phyloP scores from a whole-genome alignment of 257 asterid genomes.

The Solanum medicagineum region DNA sequence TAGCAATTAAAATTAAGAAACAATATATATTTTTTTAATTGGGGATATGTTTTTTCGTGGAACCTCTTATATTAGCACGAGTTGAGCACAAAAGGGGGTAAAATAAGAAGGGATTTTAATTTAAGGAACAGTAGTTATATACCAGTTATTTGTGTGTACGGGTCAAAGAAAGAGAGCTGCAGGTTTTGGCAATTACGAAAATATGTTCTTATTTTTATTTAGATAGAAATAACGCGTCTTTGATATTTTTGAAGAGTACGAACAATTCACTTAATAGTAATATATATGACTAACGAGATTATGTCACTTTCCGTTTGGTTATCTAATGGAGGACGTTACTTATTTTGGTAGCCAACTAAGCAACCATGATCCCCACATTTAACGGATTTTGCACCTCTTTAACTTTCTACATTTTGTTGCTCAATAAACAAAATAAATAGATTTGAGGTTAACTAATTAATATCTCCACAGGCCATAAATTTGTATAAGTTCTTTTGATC shows the following conservation, averaged over 20 bases:
- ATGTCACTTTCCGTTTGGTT: background rate
- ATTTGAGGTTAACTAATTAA: background rate
- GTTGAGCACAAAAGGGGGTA: background rate
- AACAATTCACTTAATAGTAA: background rate
- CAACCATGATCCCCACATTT: background rate
- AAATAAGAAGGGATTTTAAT: slow-evolving; percentile 7
- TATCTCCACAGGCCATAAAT: background rate
- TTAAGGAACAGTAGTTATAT: slow-evolving; percentile 1
- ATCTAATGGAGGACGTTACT: background rate
- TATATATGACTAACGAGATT: background rate
- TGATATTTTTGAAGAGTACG: background rate
- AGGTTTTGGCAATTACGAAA: background rate
- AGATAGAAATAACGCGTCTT: too few species aligned
- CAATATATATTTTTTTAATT: background rate
- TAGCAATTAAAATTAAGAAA: background rate
- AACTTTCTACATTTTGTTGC: background rate
- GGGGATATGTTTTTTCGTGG: background rate
- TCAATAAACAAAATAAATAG: background rate
- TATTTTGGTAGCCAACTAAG: background rate
- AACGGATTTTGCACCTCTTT: background rate
- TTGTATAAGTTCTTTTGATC: background rate
- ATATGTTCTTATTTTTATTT: background rate
- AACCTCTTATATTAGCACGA: background rate
- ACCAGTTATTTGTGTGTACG: background rate
- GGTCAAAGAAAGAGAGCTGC: slow-evolving; percentile 41